These are phyloP conservation scores for Mortierella sp. DNA, from an alignment of 371 early-diverging fungal species.

Conservation along the genomic window DNA sequence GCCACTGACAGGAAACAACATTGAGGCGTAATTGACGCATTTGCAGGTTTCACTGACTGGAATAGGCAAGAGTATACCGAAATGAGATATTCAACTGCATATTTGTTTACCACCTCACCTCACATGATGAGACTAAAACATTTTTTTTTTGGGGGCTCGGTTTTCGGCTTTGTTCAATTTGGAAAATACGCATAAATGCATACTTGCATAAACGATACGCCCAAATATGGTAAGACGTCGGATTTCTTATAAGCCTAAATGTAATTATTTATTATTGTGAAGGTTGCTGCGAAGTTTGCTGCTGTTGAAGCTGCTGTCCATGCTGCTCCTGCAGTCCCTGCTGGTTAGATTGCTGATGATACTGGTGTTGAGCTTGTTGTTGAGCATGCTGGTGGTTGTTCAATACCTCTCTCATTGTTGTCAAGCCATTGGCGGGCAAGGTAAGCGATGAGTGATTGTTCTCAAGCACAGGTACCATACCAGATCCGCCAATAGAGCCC, in stretches of 20 bases:
- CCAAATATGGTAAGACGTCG: background rate
- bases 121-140: too few relatives aligned
- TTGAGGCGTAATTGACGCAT: background rate
- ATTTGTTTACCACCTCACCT: too few relatives aligned
- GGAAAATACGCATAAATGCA: slow-evolving; percentile 6
- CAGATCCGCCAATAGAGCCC: slow-evolving; percentile 18
- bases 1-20: background rate
- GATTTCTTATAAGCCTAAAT: background rate
- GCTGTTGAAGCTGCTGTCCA: slow-evolving; percentile 6
- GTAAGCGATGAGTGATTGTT: slow-evolving; percentile 9
- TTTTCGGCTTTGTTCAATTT: slow-evolving; percentile 22
- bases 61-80: background rate
- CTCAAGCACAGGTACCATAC: slow-evolving; percentile 20
- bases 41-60: background rate
- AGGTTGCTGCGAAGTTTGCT: slow-evolving; percentile 8
- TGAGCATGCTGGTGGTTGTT: slow-evolving; percentile 19
- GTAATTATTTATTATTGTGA: too few relatives aligned
- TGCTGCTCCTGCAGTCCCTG: slow-evolving; percentile 9
- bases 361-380: slow-evolving; percentile 9
- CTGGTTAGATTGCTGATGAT: background rate
- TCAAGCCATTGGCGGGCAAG: slow-evolving; percentile 12
- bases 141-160: too few relatives aligned
- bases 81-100: background rate
- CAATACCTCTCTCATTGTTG: slow-evolving; percentile 23
- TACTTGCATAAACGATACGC: background rate